Base-by-base conservation (phyloP, 345 rosid genomes). In the Euphorbia pulcherrima region DNA sequence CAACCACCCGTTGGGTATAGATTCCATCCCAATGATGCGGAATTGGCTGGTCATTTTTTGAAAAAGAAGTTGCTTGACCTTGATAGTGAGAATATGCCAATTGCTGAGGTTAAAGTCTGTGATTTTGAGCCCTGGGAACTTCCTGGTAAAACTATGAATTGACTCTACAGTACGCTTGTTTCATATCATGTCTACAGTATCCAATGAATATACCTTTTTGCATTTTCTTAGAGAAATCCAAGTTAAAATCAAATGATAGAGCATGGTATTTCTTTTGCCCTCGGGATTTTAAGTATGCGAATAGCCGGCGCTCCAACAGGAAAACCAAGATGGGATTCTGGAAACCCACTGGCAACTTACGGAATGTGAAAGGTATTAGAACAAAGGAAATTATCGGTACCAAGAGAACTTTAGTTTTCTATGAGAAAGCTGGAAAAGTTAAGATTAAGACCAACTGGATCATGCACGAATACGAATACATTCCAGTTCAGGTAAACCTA, bases 231-330 rank as follows among this genome's bases (percentile, higher is more conserved):
- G 3, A 33, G 37, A 33, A 33, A 33, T 7, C 37, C 37, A 2
- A 33, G 7, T 33, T 33, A 33, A 33, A 33, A 27, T 60, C 71
- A 6, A 8, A 52, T 1, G 76, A 73, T 60, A 57, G 5, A 8
- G 68, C 54, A 16, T 77, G 87, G 85, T 63, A 69, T 29, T 85
- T 85, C 80, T 83, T 79, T 68, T 72, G 78, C 29, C 65, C 41
- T 0, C 73, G 65, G 1, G 75, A 72, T 37, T 60, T 60, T 55
- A 76, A 74, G 72, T 77, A 78, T 44, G 24, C 30, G 0, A 59
- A 59, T 50, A 78, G 82, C 40, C 66, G 62, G 5, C 41, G 72
- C 33, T 23, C 52, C 7, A 33, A 33, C 3, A 33, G 37, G 37
- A 33, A 33, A 33, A 7, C 37, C 7, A 7, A 7, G 37, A 7